Evolutionary conservation across 2,329 filamentous ascomycete genomes (phyloP).

Genomic region (Fusarium anthophilum): DNA sequence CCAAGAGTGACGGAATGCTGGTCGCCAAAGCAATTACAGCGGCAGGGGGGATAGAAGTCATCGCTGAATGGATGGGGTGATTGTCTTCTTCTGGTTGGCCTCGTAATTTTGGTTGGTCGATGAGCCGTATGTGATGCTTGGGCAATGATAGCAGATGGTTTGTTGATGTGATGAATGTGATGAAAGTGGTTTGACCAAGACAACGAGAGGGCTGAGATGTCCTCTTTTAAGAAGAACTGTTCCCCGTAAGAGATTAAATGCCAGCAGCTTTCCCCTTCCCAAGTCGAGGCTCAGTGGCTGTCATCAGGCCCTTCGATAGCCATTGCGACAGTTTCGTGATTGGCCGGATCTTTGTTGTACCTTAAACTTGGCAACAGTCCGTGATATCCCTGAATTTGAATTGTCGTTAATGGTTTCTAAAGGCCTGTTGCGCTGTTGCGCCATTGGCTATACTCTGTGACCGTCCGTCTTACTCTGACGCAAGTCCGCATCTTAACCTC

Average conservation of each 20-base stretch:
- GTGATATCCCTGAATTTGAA: fast-evolving
- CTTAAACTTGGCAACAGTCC: background rate
- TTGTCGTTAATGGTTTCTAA: background rate
- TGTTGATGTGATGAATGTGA: background rate
- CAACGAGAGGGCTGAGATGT: background rate
- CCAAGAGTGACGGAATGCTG: background rate
- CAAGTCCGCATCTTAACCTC: fast-evolving
- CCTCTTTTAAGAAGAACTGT: background rate
- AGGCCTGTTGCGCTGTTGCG: background rate
- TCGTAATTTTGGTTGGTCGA: no score
- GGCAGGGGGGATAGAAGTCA: background rate
- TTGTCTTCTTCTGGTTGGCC: background rate
- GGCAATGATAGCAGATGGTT: background rate
- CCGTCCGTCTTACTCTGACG: background rate
- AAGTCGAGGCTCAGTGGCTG: background rate
- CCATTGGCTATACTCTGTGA: background rate
- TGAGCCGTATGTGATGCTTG: background rate
- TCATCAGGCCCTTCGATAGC: no score
- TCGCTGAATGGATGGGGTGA: background rate
- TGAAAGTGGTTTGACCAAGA: fast-evolving
- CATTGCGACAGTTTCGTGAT: background rate
- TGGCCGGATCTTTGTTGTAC: fast-evolving
- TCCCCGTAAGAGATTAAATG: background rate
- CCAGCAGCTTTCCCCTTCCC: fast-evolving
- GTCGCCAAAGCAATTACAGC: background rate